Base-by-base conservation (phyloP, 306 rosid genomes). In the Clitoria ternatea region DNA sequence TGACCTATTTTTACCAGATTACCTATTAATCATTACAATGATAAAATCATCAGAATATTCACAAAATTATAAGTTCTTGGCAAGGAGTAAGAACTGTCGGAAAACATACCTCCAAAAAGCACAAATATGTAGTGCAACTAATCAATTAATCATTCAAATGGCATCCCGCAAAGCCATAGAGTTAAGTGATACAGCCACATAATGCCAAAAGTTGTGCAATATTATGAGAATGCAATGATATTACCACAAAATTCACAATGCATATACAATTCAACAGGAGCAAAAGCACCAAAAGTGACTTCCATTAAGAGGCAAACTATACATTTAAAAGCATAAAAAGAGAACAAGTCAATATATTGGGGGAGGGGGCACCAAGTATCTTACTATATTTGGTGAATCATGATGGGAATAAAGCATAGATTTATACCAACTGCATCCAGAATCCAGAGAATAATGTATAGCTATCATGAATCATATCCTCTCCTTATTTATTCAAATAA, bases 281-380 rank as follows among this genome's bases (percentile, higher is more conserved):
- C 76, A 56, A 57, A 70, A 30, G 30, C 57, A 56, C 29, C 24
- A 5, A 17, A 73, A 11, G 66, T 52, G 53, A 18, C 18, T 19
- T 63, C 9, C 23, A 32, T 7, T 37, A 64, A 53, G 45, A 52
- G 43, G 11, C 44, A 61, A 62, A 36, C 55, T 24, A 14, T 11
- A 35, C 14, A 61, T 73, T 74, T 42, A 48, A 36, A 64, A 64
- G 47, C 39, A 39, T 29, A 13, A 52, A 64, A 57, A 36, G n/a
- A 64, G 43, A 54, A 52, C 7, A 26, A 20, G 50, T 18, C 1
- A 74, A 14, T 26, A 6, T 27, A 35, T 24, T 53, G 11, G 2
- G 29, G 20, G 33, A 49, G 20, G 14, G 49, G 37, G 8, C 19
- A 49, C 63, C 53, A 49, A 15, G 63, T 43, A 44, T n/a, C n/a